phyloP scores from a whole-genome alignment of 371 early-diverging fungal genomes.

The Mortierella sp. region DNA sequence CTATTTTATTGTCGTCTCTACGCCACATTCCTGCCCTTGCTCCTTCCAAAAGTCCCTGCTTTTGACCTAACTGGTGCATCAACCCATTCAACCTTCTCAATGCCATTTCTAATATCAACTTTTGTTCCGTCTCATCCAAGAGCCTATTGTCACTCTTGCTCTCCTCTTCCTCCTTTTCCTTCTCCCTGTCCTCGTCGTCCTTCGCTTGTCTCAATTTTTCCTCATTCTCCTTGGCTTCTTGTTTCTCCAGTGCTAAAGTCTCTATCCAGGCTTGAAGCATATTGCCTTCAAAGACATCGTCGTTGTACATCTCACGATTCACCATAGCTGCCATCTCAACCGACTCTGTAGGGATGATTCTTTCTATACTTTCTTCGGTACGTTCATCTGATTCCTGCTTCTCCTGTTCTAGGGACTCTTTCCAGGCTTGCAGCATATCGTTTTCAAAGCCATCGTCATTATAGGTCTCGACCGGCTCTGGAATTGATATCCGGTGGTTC shows the following conservation, averaged over 20 bases:
- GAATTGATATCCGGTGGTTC: background rate
- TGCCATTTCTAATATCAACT: slow-evolving; percentile 31
- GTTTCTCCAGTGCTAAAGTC: background rate
- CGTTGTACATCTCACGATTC: background rate
- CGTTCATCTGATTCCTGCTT: background rate
- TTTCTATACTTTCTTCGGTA: background rate
- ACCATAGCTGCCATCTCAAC: no score
- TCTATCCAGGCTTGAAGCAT: background rate
- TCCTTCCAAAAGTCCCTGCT: no score
- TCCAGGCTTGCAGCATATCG: background rate
- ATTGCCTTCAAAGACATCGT: background rate
- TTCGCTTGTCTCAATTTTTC: background rate
- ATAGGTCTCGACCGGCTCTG: background rate
- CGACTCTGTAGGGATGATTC: background rate
- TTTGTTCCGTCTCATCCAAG: background rate
- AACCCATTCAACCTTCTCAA: slow-evolving; percentile 38
- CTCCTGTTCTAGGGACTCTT: background rate
- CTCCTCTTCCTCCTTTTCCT: slow-evolving; percentile 6
- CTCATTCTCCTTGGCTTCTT: background rate
- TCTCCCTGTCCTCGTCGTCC: background rate
- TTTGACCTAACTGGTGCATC: slow-evolving; percentile 37
- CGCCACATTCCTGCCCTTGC: no score
- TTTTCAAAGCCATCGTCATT: background rate
- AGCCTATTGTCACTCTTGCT: background rate
- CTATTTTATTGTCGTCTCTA: no score